Base-by-base conservation (phyloP, 768 basidiomycete species). In the Suillus subaureus region DNA sequence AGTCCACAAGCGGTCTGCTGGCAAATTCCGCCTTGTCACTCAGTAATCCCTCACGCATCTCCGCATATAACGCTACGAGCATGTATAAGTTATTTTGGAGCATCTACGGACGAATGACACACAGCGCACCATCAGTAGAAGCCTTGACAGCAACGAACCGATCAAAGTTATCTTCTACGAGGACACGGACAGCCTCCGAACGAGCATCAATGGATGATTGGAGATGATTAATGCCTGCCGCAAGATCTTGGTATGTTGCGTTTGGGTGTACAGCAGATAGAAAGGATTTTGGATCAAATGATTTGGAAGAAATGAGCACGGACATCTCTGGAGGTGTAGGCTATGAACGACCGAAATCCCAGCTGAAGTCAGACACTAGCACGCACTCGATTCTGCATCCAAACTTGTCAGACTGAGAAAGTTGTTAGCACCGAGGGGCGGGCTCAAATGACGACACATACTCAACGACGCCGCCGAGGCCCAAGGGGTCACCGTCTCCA, bases 81-180 rank as follows among this genome's bases (percentile, higher is more conserved):
- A n/a, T 61, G 21, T 16, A 21, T 40, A 1, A 31, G 28, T 60
- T 31, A 42, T 13, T 58, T 7, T 12, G 28, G 9, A 26, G 11
- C 42, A 37, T 70, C 55, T 69, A 66, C n/a, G 45, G 62, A 55
- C 4, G 39, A 21, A 35, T 26, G 23, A 18, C 35, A 18, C 40
- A 56, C 62, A 57, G 64, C 80, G 62, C 76, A 96, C 96, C 92
- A 78, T 97, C 96, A n/a, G 93, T 97, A 11, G 92, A 93, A 11
- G 94, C 93, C 72, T 99, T 99, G 64, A 99, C 97, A 3, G 94
- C 93, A 21, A 99, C 97, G 72, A 99, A 99, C 15, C 95, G 85
- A 79, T 99, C 96, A 77, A 99, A 98, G 77, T 99, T 97, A 71
- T 98, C 95, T 75, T 98, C 96, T 12, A 99, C 97, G 39, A 99